Base-by-base conservation (phyloP, 495 filamentous ascomycete genomes). In the Venustampulla echinocandica region DNA sequence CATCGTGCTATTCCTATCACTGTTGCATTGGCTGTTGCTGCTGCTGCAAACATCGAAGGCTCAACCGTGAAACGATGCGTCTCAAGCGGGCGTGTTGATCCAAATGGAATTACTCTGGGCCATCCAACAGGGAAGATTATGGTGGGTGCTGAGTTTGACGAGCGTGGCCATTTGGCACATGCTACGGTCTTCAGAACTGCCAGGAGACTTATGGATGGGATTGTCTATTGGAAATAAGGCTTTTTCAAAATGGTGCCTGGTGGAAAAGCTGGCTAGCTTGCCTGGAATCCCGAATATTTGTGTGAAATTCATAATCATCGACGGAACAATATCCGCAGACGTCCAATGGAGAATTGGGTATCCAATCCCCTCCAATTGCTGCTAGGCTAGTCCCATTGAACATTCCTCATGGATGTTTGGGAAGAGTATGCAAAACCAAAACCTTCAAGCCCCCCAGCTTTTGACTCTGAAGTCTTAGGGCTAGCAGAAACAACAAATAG, bases 1-100 rank as follows among this genome's bases (percentile, higher is more conserved):
- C 81, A 85, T 58, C 76, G 74, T 49, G 80, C 81, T 0, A 70
- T 78, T 1, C 81, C 79, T 3, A 66, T 79, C 27, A 82, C 80
- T 0, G 64, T 79, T 10, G 75, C 77, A 2, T 55, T 85, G 43
- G 79, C 77, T 37, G 52, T 82, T 36, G 80, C 77, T 14, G 72
- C 75, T 13, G 82, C 80, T 2, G 68, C 67, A 7, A 65, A 67
- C 42, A 58, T 77, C 3, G 49, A 60, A 10, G 74, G 74, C 4
- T 79, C 69, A 15, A 66, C 76, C 3, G 65, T 68, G 1, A 40
- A 65, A 30, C 61, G 64, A 32, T 53, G 68, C n/a, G 54, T 53
- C 34, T 33, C 54, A 11, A 33, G 36, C 5, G 51, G 44, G 15
- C 57, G 47, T 1, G 55, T 61, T 5, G 60, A 35, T 50, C 46